These are phyloP conservation scores for Annulohypoxylon truncatum DNA, from an alignment of 2,329 filamentous ascomycete genomes.

Conservation along the genomic window DNA sequence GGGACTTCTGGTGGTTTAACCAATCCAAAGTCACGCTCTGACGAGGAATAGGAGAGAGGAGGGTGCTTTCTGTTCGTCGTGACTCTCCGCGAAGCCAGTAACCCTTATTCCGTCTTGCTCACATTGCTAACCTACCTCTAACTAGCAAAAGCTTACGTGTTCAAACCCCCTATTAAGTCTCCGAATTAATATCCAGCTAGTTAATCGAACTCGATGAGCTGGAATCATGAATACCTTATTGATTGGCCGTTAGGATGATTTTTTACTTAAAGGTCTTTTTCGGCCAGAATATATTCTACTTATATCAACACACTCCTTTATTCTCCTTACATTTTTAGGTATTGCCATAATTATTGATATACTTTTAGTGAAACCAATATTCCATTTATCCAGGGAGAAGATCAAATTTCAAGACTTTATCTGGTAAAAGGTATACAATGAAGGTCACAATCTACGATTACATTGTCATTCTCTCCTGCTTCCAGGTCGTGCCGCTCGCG, in stretches of 20 bases:
- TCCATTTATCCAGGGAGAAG: background rate
- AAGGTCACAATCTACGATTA: background rate
- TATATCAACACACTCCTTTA: background rate
- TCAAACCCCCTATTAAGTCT: background rate
- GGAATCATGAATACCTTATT: background rate
- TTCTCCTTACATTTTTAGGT: background rate
- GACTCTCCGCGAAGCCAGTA: background rate
- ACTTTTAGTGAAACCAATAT: background rate
- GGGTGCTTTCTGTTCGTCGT: background rate
- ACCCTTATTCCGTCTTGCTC: background rate
- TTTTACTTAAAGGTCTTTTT: background rate
- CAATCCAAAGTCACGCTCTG: background rate
- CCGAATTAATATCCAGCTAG: background rate
- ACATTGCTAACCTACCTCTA: background rate
- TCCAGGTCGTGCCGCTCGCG: background rate
- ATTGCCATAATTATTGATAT: background rate
- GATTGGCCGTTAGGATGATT: background rate
- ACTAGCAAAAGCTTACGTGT: background rate
- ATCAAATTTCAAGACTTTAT: background rate
- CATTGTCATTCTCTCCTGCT: background rate
- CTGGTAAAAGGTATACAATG: background rate
- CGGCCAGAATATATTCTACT: background rate
- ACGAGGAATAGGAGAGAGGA: background rate
- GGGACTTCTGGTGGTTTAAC: background rate
- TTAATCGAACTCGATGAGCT: background rate